Conservation (phyloP, 805 yeast species). For the Candida gorgasii region DNA sequence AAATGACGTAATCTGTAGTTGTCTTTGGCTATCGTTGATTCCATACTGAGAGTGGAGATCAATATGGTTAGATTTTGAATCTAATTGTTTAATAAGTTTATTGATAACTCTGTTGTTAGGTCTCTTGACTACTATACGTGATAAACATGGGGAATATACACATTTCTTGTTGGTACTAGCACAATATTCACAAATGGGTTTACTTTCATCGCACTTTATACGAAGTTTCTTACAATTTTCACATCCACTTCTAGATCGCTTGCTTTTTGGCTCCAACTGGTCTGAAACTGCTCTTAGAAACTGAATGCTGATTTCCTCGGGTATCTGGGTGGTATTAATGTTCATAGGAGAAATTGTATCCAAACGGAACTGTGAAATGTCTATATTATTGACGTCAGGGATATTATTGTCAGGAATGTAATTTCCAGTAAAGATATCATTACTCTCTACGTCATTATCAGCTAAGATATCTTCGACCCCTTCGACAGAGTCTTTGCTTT, state of each 20-base stretch:
- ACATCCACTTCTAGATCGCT: slow-evolving; percentile 54
- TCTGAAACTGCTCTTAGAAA: neutral
- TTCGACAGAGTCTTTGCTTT: no score
- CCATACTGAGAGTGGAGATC: neutral
- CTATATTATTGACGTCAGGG: no score
- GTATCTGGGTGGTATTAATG: neutral
- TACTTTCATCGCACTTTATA: slow-evolving; percentile 39
- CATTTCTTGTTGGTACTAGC: slow-evolving; percentile 9
- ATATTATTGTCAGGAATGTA: no score
- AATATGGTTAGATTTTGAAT: neutral
- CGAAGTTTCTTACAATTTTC: slow-evolving; percentile 60
- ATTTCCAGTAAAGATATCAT: no score
- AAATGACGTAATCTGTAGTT: slow-evolving; percentile 5
- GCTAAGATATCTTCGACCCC: no score
- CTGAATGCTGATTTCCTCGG: no score
- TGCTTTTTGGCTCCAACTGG: neutral
- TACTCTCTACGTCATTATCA: no score
- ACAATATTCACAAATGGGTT: slow-evolving; percentile 16
- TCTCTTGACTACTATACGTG: neutral
- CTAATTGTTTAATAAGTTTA: slow-evolving; percentile 5
- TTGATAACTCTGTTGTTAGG: slow-evolving; percentile 5
- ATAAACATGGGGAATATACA: slow-evolving; percentile 3
- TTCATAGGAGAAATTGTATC: neutral
- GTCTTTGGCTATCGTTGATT: slow-evolving; percentile 2
- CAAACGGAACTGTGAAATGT: no score